Evolutionary conservation across 768 basidiomycete species (phyloP).

Genomic region (Leccinum aurantiacum): DNA sequence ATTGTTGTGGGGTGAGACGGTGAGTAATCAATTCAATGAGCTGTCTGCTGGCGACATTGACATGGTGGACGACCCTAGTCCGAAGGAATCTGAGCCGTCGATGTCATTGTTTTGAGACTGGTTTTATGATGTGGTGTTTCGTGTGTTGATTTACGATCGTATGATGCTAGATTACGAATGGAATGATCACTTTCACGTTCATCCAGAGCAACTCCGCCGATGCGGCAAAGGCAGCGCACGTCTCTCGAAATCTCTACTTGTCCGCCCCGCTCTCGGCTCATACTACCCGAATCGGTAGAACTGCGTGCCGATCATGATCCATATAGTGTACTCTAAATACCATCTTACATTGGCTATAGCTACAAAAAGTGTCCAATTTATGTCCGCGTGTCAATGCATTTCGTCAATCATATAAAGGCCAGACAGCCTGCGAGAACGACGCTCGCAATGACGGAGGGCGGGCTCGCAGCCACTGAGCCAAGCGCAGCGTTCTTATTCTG

Average conservation of each 20-base stretch:
- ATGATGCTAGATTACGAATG: conserved; percentile 1
- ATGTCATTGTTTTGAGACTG: neutral
- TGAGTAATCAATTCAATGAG: conserved; percentile 11
- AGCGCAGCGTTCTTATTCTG: conserved; percentile 25
- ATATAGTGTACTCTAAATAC: neutral
- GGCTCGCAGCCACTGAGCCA: conserved; percentile 14
- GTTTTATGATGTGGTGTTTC: neutral
- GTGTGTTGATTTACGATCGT: neutral
- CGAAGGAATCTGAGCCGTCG: neutral
- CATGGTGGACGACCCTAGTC: conserved; percentile 5
- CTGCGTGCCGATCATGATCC: conserved; percentile 3
- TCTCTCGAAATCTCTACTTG: neutral
- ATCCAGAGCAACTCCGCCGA: neutral
- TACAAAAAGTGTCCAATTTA: conserved; percentile 19
- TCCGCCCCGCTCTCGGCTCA: neutral
- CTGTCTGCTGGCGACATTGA: conserved; percentile 6
- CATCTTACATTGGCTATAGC: conserved; percentile 6
- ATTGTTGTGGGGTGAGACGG: conserved; percentile 65
- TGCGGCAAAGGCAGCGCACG: neutral
- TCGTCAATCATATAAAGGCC: conserved; percentile 10
- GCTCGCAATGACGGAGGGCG: conserved; percentile 23
- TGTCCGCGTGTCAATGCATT: neutral
- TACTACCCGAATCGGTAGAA: neutral
- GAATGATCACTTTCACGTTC: neutral
- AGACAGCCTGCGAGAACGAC: conserved; percentile 24